Evolutionary conservation across 2,329 filamentous ascomycete species (phyloP), one percentile per base, ranked within the genome.

Genomic region (Macrophomina tecta): DNA sequence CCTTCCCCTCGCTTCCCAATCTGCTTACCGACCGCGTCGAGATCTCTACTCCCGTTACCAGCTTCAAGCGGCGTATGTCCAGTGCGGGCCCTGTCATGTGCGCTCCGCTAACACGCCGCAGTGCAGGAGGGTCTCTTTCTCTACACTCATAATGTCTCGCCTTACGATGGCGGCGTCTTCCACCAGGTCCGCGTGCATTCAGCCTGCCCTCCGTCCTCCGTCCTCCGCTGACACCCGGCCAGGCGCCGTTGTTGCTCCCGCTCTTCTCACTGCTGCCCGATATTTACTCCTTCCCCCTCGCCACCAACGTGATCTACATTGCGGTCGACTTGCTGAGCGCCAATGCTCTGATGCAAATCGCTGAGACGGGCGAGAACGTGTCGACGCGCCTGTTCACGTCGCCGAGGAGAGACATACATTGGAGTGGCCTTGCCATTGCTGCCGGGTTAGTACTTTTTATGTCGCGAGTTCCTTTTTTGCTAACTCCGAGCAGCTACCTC

Each of bases 81-180:
- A 14, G 16, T n/a, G 18, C 6, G 7, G 11, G 16, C 16, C 18
- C 61, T 14, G 46, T 6, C 30, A 18, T 11, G 36, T 12, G 2
- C 23, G 23, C 12, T 7, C 11, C 73, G 28, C 52, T 65, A 32
- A 65, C 42, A 5, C 2, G 0, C 9, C 7, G 45, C 52, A 97
- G 93, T 98, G 65, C 94, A 98, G 84, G 95, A 99, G 81, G 95
- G 95, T 23, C 83, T 99, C 67, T 99, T 97, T 75, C 88, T 99
- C 28, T 98, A 98, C 79, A 94, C 92, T 70, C 92, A 96, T 79
- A 96, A 97, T 82, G 92, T 98, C 67, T 97, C 93, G 68, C 95
- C 95, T 1, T 99, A 98, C 82, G 93, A 99, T 78, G 95, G 95
- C 70, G 95, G 95, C 73, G 92, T 90, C 70, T 91, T 87, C 75